These are phyloP conservation scores for Striga hermonthica DNA, from an alignment of 305 asterid species.

Conservation along the genomic window DNA sequence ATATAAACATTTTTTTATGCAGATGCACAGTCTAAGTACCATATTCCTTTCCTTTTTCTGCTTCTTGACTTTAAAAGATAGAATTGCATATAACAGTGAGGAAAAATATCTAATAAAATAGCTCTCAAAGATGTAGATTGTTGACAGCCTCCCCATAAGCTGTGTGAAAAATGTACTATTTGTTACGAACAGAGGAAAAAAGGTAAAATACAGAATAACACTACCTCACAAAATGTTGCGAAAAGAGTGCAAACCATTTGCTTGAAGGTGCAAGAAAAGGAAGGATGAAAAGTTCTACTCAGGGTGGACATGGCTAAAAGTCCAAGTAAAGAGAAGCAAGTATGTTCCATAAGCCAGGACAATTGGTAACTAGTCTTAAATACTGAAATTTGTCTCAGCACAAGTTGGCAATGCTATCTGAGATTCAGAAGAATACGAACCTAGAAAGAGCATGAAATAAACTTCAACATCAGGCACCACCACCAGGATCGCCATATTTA, in stretches of 20 bases:
- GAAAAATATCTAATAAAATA: too few species aligned
- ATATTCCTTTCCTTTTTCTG: too few species aligned
- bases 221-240: not conserved
- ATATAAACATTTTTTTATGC: too few species aligned
- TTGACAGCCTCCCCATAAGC: not conserved
- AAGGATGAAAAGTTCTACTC: not conserved
- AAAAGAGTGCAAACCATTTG: not conserved
- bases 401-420: not conserved
- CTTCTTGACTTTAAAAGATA: too few species aligned
- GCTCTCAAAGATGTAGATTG: too few species aligned
- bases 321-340: not conserved
- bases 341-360: not conserved
- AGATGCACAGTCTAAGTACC: too few species aligned
- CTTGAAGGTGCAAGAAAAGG: not conserved
- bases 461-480: conserved; percentile 6
- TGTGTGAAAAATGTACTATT: not conserved
- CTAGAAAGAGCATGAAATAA: conserved; percentile 3
- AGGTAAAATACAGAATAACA: not conserved
- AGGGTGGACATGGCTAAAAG: conserved; percentile 7
- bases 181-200: not conserved
- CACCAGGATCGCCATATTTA: not conserved
- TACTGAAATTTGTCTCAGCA: not conserved
- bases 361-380: not conserved
- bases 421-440: conserved; percentile 12
- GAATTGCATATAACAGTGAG: too few species aligned